Conservation (phyloP, 2,329 filamentous ascomycete species). For the Neofusicoccum sp. region DNA sequence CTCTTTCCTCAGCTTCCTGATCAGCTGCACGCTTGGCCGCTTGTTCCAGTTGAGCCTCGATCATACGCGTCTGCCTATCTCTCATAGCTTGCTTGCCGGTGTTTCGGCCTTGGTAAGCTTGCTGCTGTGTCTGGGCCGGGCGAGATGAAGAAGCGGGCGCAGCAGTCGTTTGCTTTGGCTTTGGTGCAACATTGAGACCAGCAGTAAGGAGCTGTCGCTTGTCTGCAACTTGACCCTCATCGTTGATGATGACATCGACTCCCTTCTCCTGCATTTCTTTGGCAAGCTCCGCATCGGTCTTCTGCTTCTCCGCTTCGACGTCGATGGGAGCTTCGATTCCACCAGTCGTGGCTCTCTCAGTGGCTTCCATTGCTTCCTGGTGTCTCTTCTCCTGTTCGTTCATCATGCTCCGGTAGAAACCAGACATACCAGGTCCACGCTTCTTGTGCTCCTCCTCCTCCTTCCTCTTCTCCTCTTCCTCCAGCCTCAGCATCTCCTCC, state of each 20-base stretch:
- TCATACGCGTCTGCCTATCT: constrained; percentile 76
- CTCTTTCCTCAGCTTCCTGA: constrained; percentile 67
- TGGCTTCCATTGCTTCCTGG: constrained; percentile 69
- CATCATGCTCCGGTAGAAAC: constrained; percentile 76
- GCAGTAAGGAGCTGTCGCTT: constrained; percentile 78
- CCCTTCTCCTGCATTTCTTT: constrained; percentile 67
- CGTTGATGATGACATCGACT: constrained; percentile 70
- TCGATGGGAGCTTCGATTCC: constrained; percentile 33
- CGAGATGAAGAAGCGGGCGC: constrained; percentile 28
- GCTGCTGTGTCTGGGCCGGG: constrained; percentile 26
- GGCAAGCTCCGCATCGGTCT: constrained; percentile 66
- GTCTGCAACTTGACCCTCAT: constrained; percentile 81
- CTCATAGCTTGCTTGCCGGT: constrained; percentile 65
- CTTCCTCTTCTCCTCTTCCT: constrained; percentile 69
- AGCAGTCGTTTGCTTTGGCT: constrained; percentile 54
- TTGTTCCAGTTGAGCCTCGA: constrained; percentile 76
- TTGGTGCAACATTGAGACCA: constrained; percentile 72
- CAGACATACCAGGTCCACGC: constrained; percentile 71
- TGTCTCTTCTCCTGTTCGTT: constrained; percentile 71
- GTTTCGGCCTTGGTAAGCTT: constrained; percentile 40
- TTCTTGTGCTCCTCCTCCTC: constrained; percentile 71
- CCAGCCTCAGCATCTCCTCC: constrained; percentile 69
- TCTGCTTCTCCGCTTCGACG: constrained; percentile 49
- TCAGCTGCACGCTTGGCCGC: constrained; percentile 72
- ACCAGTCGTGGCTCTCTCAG: constrained; percentile 43